Conservation (phyloP, 768 basidiomycete genomes). For the Dentipellis sp. region DNA sequence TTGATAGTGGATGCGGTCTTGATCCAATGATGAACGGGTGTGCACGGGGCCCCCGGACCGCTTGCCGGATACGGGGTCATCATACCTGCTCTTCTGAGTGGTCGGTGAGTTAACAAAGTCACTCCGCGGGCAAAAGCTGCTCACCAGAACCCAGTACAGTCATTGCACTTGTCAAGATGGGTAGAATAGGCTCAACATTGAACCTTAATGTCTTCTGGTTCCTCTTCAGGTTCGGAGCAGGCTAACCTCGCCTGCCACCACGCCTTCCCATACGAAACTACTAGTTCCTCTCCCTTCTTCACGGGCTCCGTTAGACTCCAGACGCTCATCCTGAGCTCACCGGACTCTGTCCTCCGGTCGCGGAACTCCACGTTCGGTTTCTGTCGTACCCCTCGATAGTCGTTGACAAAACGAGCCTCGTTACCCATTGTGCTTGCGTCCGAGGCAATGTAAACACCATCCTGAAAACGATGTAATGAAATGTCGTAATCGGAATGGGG, state of each 20-base stretch:
- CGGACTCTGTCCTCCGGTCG: slow-evolving; percentile 41
- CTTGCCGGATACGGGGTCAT: no score
- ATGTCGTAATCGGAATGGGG: slow-evolving; percentile 80
- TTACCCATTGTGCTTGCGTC: slow-evolving; percentile 76
- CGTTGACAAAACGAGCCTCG: slow-evolving; percentile 84
- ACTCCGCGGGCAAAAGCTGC: no score
- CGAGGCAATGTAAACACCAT: slow-evolving; percentile 58
- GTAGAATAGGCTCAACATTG: no score
- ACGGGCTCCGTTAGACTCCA: slow-evolving; percentile 55
- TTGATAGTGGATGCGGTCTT: no score
- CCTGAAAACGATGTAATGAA: slow-evolving; percentile 54
- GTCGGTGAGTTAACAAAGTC: no score
- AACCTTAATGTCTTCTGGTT: no score
- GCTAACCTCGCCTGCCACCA: slow-evolving; percentile 59
- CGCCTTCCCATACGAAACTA: slow-evolving; percentile 82
- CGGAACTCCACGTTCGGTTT: slow-evolving; percentile 67
- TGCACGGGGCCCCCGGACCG: no score
- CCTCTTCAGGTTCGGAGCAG: no score
- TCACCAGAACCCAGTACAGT: no score
- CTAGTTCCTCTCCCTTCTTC: slow-evolving; percentile 73
- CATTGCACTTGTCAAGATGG: no score
- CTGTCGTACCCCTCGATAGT: slow-evolving; percentile 69
- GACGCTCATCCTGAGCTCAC: slow-evolving; percentile 71
- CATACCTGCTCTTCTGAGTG: no score
- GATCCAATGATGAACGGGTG: no score